Evolutionary conservation across 2,329 filamentous ascomycete species (phyloP).

Genomic region (Aspergillus sp.): DNA sequence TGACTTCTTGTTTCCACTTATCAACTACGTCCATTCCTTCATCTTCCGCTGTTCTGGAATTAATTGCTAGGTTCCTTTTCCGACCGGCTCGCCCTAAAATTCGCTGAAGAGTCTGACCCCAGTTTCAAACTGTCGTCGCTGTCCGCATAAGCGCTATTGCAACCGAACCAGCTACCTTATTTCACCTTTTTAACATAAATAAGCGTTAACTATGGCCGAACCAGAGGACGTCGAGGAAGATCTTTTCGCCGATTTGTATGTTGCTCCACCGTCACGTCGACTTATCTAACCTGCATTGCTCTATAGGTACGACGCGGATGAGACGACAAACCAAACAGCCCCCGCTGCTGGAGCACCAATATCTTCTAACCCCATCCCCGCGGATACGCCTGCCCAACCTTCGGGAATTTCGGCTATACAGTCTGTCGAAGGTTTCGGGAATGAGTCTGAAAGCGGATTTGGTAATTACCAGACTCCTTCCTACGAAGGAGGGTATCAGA

Average conservation of each 20-base stretch:
- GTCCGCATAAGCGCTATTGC: not conserved
- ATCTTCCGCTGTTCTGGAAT: not conserved
- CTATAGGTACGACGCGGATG: slow-evolving; percentile 67
- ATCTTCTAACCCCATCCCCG: slow-evolving; percentile 33
- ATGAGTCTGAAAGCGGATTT: slow-evolving; percentile 22
- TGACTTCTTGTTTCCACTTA: not conserved
- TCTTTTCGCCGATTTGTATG: slow-evolving; percentile 93
- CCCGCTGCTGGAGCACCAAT: slow-evolving; percentile 38
- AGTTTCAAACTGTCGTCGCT: not conserved
- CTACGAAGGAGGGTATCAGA: slow-evolving; percentile 26
- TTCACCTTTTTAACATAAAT: slow-evolving; percentile 9
- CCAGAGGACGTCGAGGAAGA: slow-evolving; percentile 84
- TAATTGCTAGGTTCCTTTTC: not conserved
- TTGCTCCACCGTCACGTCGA: not conserved
- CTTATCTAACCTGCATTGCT: slow-evolving; percentile 12
- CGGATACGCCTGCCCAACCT: slow-evolving; percentile 29
- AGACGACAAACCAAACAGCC: slow-evolving; percentile 43
- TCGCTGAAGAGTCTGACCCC: not conserved
- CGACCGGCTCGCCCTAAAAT: not conserved
- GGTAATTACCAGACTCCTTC: slow-evolving; percentile 22
- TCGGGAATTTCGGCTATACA: slow-evolving; percentile 35
- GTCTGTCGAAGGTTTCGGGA: slow-evolving; percentile 32
- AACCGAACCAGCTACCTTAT: not conserved
- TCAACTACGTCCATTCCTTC: not conserved
- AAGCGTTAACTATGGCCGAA: slow-evolving; percentile 65